phyloP scores from a whole-genome alignment of 371 early-diverging fungal genomes.

The Saksenaea vasiformis region DNA sequence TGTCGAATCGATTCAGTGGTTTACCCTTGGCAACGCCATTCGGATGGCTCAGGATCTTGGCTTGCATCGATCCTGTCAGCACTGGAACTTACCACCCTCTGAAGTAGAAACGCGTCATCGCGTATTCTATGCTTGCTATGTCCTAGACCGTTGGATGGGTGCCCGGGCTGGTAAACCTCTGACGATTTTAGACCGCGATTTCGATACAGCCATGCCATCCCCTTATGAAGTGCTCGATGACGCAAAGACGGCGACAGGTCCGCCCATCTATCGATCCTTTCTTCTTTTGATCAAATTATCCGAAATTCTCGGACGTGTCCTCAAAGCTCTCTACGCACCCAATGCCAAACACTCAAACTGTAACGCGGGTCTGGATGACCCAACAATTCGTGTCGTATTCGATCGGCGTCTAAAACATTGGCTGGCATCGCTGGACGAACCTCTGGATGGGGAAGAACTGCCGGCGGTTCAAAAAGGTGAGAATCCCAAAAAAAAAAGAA shows the following conservation, averaged over 20 bases:
- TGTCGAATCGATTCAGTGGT: slow-evolving; percentile 55
- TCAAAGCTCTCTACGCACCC: slow-evolving; percentile 48
- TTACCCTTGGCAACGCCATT: slow-evolving; percentile 61
- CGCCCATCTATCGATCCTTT: slow-evolving; percentile 36
- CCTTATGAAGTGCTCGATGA: slow-evolving; percentile 35
- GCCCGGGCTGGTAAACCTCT: slow-evolving; percentile 54
- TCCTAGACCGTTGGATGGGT: slow-evolving; percentile 59
- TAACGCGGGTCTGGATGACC: slow-evolving; percentile 46
- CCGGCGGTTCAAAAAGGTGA: slow-evolving; percentile 41
- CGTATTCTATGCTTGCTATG: slow-evolving; percentile 64
- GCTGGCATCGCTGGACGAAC: slow-evolving; percentile 29
- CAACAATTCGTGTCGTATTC: slow-evolving; percentile 44
- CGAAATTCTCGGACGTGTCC: slow-evolving; percentile 46
- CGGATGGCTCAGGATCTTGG: slow-evolving; percentile 73
- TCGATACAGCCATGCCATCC: slow-evolving; percentile 45
- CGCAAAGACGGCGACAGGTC: neutral
- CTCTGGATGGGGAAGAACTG: slow-evolving; percentile 19
- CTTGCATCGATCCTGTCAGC: slow-evolving; percentile 59
- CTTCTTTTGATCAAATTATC: slow-evolving; percentile 38
- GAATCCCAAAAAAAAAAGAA: slow-evolving; percentile 5
- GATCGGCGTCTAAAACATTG: slow-evolving; percentile 46
- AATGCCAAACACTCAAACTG: slow-evolving; percentile 41
- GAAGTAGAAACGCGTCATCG: slow-evolving; percentile 65
- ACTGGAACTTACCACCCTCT: slow-evolving; percentile 51
- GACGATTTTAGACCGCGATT: slow-evolving; percentile 53